Base-by-base conservation (phyloP, 176 grass and related monocot genomes). In the Lolium rigidum region DNA sequence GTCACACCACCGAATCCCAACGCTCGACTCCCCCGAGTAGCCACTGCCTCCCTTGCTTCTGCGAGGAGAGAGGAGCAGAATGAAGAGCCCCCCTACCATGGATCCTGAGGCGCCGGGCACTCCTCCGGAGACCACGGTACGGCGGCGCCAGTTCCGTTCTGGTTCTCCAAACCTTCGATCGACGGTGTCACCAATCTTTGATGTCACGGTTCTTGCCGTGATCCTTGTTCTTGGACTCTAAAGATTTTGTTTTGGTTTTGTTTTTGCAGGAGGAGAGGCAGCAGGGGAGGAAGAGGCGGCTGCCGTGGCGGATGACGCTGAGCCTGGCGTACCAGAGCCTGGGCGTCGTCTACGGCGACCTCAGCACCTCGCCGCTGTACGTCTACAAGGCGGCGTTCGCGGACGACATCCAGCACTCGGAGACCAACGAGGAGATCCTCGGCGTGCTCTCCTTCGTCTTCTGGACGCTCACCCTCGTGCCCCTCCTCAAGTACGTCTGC, bases 361-460 rank as follows among this genome's bases (percentile, higher is more conserved):
- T 99, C 9, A 88, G 92, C 90, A 99, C 97, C 22, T 92, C 97
- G 51, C 97, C 97, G 82, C 87, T 99, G 38, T 99, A 99, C 59
- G 97, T 99, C 51, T 96, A 94, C 94, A 99, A 99, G 86, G 93
- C 89, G 76, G 91, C 97, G 49, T 99, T 99, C 82, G 97, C 94
- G 1, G 97, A 96, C 86, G 97, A 99, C 90, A 99, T 99, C 80
- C 90, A 99, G 72, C 97, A 99, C 94, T 88, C 97, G 83, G 92
- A 99, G 77, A 91, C 90, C 48, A 99, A 99, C 78, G 97, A 96
- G 74, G 97, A 99, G 91, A 99, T 99, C 87, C 93, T 94, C 8
- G 97, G 97, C 63, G 97, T 96, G 41, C 88, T 99, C 63, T 99
- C 94, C 84, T 96, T 99, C 87, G 92, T 99, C 75, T 99, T 99